These are phyloP conservation scores for Apiospora kogelbergensis DNA, from an alignment of 2,329 filamentous ascomycete genomes.

Conservation along the genomic window DNA sequence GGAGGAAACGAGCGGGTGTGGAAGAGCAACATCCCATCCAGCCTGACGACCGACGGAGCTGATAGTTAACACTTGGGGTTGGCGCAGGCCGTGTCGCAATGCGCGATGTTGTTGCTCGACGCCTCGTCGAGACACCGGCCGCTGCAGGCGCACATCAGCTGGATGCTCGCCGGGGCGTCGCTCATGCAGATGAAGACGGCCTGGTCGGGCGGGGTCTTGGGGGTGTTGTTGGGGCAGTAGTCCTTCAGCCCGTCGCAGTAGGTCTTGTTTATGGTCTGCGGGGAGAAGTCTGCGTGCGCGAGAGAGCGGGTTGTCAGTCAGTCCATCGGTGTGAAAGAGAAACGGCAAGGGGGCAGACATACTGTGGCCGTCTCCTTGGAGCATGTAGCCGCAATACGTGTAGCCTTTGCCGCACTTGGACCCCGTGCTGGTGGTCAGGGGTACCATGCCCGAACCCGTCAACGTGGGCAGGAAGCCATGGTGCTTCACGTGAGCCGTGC, in stretches of 20 bases:
- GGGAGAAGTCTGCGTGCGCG: constrained; percentile 25
- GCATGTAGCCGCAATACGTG: constrained; percentile 33
- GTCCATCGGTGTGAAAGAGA: no score
- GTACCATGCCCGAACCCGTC: background rate
- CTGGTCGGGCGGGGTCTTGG: constrained; percentile 26
- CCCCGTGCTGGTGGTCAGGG: constrained; percentile 6
- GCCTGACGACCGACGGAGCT: background rate
- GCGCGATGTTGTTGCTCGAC: constrained; percentile 30
- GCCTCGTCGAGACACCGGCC: constrained; percentile 30
- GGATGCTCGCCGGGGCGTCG: constrained; percentile 28
- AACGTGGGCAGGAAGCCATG: constrained; percentile 5
- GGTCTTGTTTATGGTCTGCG: constrained; percentile 25
- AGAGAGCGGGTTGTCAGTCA: background rate
- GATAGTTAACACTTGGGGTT: constrained; percentile 17
- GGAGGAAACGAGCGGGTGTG: no score
- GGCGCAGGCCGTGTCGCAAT: constrained; percentile 30
- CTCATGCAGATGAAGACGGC: constrained; percentile 32
- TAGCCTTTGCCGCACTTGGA: constrained; percentile 33
- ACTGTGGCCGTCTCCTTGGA: constrained; percentile 28
- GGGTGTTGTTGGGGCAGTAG: constrained; percentile 24
- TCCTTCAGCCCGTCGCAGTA: constrained; percentile 29
- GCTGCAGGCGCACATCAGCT: constrained; percentile 30
- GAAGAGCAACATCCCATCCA: no score
- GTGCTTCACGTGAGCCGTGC: background rate
- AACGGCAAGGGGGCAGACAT: constrained; percentile 8